Percentiles rank a stretch among this genome's conserved stretches.
Evolutionary conservation across 768 basidiomycete species (phyloP).

Genomic region (Podaxis pistillaris): DNA sequence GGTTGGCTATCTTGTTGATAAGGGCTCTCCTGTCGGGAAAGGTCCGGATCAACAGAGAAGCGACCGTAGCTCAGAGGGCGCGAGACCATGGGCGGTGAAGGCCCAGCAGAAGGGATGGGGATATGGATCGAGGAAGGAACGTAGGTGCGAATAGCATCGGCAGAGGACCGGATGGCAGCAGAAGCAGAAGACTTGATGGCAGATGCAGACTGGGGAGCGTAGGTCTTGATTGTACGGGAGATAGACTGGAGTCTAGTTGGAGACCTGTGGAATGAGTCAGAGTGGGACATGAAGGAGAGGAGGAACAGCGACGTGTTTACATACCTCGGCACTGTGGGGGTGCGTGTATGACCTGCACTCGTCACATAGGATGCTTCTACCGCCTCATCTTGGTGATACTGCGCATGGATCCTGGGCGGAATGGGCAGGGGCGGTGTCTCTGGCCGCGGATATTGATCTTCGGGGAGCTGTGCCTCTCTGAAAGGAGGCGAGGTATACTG

Average conservation of each 20-base stretch:
- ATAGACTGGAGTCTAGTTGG: constrained; percentile 9
- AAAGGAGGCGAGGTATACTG: constrained; percentile 29
- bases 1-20: neutral
- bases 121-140: constrained; percentile 47
- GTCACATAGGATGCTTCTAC: neutral
- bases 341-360: constrained; percentile 17
- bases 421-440: constrained; percentile 25
- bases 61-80: constrained; percentile 2
- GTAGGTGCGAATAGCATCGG: constrained; percentile 41
- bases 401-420: constrained; percentile 18
- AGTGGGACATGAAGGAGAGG: neutral
- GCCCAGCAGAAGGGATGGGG: constrained; percentile 33
- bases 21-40: neutral
- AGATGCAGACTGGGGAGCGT: constrained; percentile 3
- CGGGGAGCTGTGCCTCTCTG: constrained; percentile 24
- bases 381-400: constrained; percentile 2
- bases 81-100: constrained; percentile 50
- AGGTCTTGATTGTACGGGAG: constrained; percentile 8
- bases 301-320: constrained; percentile 13
- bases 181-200: neutral
- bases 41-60: constrained; percentile 12
- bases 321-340: constrained; percentile 23
- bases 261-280: constrained; percentile 9
- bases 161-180: constrained; percentile 9
- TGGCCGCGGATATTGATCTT: neutral